Conservation (phyloP, 2,329 filamentous ascomycete species). For the Arthrobotrys conoides region DNA sequence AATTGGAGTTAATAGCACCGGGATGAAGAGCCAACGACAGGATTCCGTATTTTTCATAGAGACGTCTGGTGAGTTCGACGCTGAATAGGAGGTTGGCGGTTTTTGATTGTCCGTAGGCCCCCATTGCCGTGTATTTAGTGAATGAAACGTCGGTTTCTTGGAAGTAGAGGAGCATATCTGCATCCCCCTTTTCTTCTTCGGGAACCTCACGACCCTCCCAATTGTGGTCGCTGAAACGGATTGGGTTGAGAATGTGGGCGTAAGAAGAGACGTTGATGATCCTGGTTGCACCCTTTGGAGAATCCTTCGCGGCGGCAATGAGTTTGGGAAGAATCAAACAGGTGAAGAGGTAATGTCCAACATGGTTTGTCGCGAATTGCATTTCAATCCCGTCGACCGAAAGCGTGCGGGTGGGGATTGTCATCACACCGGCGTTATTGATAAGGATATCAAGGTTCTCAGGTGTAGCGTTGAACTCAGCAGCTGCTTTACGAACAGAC, state of each 20-base stretch:
- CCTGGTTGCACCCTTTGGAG: slow-evolving; percentile 51
- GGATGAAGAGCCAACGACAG: slow-evolving; percentile 68
- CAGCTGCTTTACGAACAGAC: slow-evolving; percentile 67
- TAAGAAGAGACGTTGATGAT: slow-evolving; percentile 70
- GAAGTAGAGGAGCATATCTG: slow-evolving; percentile 23
- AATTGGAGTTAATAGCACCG: slow-evolving; percentile 64
- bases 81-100: slow-evolving; percentile 71
- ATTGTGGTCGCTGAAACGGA: slow-evolving; percentile 69
- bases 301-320: slow-evolving; percentile 50
- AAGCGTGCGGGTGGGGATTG: slow-evolving; percentile 55
- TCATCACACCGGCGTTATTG: slow-evolving; percentile 68
- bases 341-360: slow-evolving; percentile 68
- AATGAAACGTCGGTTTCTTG: slow-evolving; percentile 32
- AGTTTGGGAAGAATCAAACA: slow-evolving; percentile 66
- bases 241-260: slow-evolving; percentile 68
- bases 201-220: slow-evolving; percentile 66
- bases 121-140: slow-evolving; percentile 66
- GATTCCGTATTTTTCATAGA: slow-evolving; percentile 65
- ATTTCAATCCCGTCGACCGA: slow-evolving; percentile 67
- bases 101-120: slow-evolving; percentile 71
- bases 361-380: slow-evolving; percentile 67
- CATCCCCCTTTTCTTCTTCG: slow-evolving; percentile 36
- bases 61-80: slow-evolving; percentile 66
- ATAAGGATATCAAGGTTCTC: slow-evolving; percentile 68
- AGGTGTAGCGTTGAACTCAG: slow-evolving; percentile 65